A percentile compares a stretch with the other conserved stretches of the same genome.
Evolutionary conservation across 768 basidiomycete species (phyloP).

Genomic region (Strobilomyces confusus): DNA sequence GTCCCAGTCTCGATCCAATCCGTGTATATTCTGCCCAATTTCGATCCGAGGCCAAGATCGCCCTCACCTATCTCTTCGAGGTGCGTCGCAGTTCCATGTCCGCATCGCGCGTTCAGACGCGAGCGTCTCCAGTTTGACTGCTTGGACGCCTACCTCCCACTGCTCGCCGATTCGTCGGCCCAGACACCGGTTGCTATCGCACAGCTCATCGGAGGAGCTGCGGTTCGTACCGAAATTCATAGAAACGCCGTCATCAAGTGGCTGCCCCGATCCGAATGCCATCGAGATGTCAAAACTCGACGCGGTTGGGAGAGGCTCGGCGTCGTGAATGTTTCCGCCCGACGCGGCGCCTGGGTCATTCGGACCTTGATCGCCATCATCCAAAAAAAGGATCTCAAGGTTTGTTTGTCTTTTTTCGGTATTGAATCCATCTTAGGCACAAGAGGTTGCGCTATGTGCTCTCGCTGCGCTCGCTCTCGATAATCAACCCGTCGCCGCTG

Average conservation of each 20-base stretch:
- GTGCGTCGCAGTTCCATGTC: too few species aligned
- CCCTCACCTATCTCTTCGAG: slow-evolving; percentile 59
- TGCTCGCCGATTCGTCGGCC: slow-evolving; percentile 45
- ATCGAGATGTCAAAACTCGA: slow-evolving; percentile 51
- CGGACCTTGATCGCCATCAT: slow-evolving; percentile 48
- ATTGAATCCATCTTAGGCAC: slow-evolving; percentile 37
- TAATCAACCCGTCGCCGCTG: slow-evolving; percentile 48
- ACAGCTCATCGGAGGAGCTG: slow-evolving; percentile 52
- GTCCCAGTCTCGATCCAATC: slow-evolving; percentile 68
- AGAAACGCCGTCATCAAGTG: slow-evolving; percentile 54
- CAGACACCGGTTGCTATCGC: slow-evolving; percentile 49
- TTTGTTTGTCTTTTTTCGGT: slow-evolving; percentile 9
- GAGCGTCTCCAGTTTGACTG: slow-evolving; percentile 43
- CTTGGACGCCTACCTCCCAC: too few species aligned
- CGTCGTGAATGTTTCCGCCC: slow-evolving; percentile 34
- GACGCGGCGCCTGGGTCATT: slow-evolving; percentile 58
- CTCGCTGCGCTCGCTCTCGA: slow-evolving; percentile 67
- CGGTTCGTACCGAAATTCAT: slow-evolving; percentile 47
- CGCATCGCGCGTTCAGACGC: not conserved
- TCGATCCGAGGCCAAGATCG: slow-evolving; percentile 49
- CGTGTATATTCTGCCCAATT: slow-evolving; percentile 32
- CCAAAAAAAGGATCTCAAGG: slow-evolving; percentile 53
- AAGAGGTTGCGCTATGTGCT: slow-evolving; percentile 62
- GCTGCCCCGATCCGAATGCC: slow-evolving; percentile 55
- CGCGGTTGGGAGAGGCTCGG: slow-evolving; percentile 74